Conservation (phyloP, 2,329 filamentous ascomycete species). For the Colletotrichum sp. region DNA sequence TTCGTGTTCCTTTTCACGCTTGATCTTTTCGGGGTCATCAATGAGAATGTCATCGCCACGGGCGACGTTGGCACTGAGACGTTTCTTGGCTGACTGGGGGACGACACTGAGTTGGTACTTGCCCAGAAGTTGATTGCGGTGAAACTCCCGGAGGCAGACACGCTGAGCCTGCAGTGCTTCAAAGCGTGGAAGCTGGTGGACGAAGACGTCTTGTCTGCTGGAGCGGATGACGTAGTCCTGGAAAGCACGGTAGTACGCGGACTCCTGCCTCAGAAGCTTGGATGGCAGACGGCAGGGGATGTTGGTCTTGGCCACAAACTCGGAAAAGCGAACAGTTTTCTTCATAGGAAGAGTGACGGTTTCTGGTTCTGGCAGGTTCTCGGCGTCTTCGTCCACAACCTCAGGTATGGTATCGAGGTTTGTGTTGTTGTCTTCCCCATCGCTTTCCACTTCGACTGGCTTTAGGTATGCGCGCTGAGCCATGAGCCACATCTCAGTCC, state of each 20-base stretch:
- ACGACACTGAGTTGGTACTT: slow-evolving; percentile 80
- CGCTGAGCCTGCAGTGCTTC: slow-evolving; percentile 88
- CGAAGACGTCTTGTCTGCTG: slow-evolving; percentile 76
- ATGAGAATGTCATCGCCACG: slow-evolving; percentile 71
- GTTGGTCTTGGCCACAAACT: slow-evolving; percentile 49
- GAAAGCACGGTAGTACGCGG: slow-evolving; percentile 89
- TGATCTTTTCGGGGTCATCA: slow-evolving; percentile 67
- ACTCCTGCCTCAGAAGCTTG: slow-evolving; percentile 64
- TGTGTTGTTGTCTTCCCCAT: slow-evolving; percentile 20
- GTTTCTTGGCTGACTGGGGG: slow-evolving; percentile 73
- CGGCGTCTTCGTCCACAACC: slow-evolving; percentile 32
- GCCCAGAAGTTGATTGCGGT: slow-evolving; percentile 82
- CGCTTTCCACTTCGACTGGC: slow-evolving; percentile 60
- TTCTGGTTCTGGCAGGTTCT: slow-evolving; percentile 32
- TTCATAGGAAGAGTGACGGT: slow-evolving; percentile 49
- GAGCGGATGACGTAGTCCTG: slow-evolving; percentile 73
- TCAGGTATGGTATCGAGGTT: slow-evolving; percentile 41
- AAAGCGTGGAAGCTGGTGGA: slow-evolving; percentile 84
- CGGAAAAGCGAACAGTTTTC: slow-evolving; percentile 80
- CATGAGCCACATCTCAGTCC: slow-evolving; percentile 85
- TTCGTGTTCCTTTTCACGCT: slow-evolving; percentile 79
- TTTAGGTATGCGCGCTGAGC: slow-evolving; percentile 81
- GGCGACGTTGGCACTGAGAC: slow-evolving; percentile 74
- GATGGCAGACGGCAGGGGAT: slow-evolving; percentile 57
- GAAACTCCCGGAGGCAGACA: slow-evolving; percentile 72